A percentile compares a stretch with the other conserved stretches of the same genome.
phyloP scores from a whole-genome alignment of 1,284 basidiomycete genomes.

The Mycosarcoma mackinlayi region DNA sequence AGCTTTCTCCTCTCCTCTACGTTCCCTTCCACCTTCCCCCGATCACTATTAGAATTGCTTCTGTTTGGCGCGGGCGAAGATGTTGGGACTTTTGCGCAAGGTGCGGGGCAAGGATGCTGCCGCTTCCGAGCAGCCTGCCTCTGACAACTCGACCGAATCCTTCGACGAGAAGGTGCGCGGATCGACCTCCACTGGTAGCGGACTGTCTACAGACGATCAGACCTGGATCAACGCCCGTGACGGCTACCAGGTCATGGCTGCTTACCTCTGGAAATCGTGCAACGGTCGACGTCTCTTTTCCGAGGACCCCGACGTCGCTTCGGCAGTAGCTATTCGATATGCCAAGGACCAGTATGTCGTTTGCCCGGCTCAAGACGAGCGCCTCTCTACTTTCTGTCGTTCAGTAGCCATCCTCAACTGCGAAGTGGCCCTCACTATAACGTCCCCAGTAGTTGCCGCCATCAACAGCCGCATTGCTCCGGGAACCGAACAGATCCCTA shows the following conservation, averaged over 20 bases:
- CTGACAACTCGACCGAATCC: neutral
- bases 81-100: conserved; percentile 1
- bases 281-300: conserved; percentile 23
- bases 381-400: conserved; percentile 58
- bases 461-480: conserved; percentile 71
- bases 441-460: conserved; percentile 81
- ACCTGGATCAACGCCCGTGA: conserved; percentile 42
- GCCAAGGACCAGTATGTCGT: conserved; percentile 48
- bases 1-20: too few relatives aligned
- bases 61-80: neutral
- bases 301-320: conserved; percentile 17
- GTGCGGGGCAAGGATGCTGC: neutral
- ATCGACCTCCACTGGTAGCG: neutral
- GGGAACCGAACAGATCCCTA: conserved; percentile 43
- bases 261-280: conserved; percentile 34
- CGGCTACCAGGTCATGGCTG: conserved; percentile 47
- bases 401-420: conserved; percentile 78
- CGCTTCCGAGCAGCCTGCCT: neutral
- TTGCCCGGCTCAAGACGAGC: conserved; percentile 31
- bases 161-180: neutral
- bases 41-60: too few relatives aligned
- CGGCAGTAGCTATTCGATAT: conserved; percentile 48
- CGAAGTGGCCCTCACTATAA: conserved; percentile 81
- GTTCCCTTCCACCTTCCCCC: too few relatives aligned
- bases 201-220: conserved; percentile 1